Evolutionary conservation across 805 yeast species (phyloP), one percentile per base, ranked within the genome.

Genomic region (Candida boidinii): DNA sequence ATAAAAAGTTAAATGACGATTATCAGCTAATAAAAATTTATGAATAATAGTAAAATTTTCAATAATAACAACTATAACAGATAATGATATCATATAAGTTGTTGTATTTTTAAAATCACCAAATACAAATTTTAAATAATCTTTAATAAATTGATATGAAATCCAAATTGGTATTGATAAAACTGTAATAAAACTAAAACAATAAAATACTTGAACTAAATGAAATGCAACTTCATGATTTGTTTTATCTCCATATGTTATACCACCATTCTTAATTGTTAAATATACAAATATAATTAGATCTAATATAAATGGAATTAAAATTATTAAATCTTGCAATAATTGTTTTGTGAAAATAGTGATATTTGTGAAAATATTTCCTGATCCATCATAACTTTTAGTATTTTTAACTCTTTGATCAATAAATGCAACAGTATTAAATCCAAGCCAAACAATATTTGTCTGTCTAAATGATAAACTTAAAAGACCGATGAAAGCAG

Each of bases 1-100:
- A 56, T 92, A 92, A 53, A 92, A 92, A 1, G 95, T 77, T 53
- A 77, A 86, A 56, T 92, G 98, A 46, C 98, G 73, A 59, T 92
- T 92, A 54, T 92, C 98, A 0, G 97, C 94, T 28, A 90, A 64
- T 25, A 92, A 55, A 54, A 90, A 92, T 7, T 96, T 96, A 54
- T 92, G 98, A 2, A 76, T 78, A 3, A 79, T 62, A 0, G 96
- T 83, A 53, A 69, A 79, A 37, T 64, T 64, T 23, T 75, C 62
- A 15, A 84, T 66, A 17, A 82, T 69, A 1, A 51, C 41, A 3
- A 53, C 26, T 19, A 57, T 39, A 34, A 58, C 65, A 13, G 28
- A 23, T 4, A 45, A 3, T 11, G 40, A 35, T 13, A 26, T 19
- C 18, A 36, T 20, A n/a, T 43, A 10, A n/a, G n/a, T n/a, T n/a